Conservation (phyloP, 2,329 filamentous ascomycete species). For the Trichocomaceae sp. region DNA sequence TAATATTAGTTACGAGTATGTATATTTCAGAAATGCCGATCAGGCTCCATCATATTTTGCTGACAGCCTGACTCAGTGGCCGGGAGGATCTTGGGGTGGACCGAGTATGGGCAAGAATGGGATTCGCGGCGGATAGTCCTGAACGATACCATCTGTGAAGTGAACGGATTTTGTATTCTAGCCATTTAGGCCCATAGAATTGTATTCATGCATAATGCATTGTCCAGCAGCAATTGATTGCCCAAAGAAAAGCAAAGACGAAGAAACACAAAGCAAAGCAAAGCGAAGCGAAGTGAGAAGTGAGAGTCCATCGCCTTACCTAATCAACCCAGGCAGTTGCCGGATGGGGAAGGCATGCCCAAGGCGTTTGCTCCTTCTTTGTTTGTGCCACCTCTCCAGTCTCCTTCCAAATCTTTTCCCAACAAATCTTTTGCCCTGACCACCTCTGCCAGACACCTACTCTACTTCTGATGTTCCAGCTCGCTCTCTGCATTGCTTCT, state of each 20-base stretch:
- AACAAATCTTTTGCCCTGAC: background rate
- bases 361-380: constrained; percentile 2
- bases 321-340: background rate
- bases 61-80: constrained; percentile 22
- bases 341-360: background rate
- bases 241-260: no score
- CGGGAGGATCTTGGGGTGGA: constrained; percentile 35
- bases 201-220: no score
- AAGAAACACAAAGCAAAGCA: no score
- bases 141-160: constrained; percentile 30
- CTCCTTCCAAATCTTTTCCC: background rate
- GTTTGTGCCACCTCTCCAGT: background rate
- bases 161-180: background rate
- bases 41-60: background rate
- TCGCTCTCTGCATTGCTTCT: no score
- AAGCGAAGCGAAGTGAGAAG: no score
- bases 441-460: no score
- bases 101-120: constrained; percentile 29
- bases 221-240: no score
- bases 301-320: background rate
- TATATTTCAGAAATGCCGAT: background rate
- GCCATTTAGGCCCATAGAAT: no score
- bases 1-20: constrained; percentile 29
- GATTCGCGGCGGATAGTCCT: constrained; percentile 23
- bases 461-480: no score